Evolutionary conservation across 2,329 filamentous ascomycete genomes (phyloP), one percentile per base, ranked within the genome.

Genomic region (Apiospora arundinis): DNA sequence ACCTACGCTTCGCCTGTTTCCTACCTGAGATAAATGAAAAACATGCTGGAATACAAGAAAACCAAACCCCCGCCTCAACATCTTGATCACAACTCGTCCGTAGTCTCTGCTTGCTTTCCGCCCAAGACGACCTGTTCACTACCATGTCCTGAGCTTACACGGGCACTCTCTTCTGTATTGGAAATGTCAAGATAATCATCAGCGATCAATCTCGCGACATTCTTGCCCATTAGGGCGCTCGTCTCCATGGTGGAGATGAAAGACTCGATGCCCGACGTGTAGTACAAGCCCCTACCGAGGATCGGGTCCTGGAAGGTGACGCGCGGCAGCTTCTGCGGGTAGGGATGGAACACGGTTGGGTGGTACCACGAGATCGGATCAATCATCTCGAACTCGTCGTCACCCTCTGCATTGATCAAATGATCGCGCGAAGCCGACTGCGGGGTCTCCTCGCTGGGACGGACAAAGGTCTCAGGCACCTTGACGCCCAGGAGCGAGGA

Each of bases 221-320:
- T 96, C 88, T 89, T 94, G 0, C 96, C 96, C 90, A 96, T 96
- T 75, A 98, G 82, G 1, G 94, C 93, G 80, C 92, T 97, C 8
- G 96, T 98, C 85, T 99, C 96, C 96, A 99, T 98, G 0, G 95
- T 97, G 12, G 93, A 96, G 75, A 98, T 97, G 80, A 99, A 98
- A 75, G 92, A 92, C 83, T 98, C 95, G 60, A 98, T 97, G 2
- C 90, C 91, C 14, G 89, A 90, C 0, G 91, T 92, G 78, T 92
- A 92, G 81, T 91, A 96, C 18, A 95, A 77, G 0, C 90, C 89
- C 8, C 87, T 81, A 6, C 89, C 91, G 3, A 98, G 80, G 73
- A 91, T 84, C 3, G 92, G 89, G 73, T 96, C 92, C 75, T 98
- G 94, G 80, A 98, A 99, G 0, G 93, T 95, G 0, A 95, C 91